A percentile compares a stretch with the other conserved stretches of the same genome.
These are phyloP conservation scores for Thuidium tamariscinum DNA, from an alignment of 225 moss, liverwort and hornwort genomes.

Conservation along the genomic window DNA sequence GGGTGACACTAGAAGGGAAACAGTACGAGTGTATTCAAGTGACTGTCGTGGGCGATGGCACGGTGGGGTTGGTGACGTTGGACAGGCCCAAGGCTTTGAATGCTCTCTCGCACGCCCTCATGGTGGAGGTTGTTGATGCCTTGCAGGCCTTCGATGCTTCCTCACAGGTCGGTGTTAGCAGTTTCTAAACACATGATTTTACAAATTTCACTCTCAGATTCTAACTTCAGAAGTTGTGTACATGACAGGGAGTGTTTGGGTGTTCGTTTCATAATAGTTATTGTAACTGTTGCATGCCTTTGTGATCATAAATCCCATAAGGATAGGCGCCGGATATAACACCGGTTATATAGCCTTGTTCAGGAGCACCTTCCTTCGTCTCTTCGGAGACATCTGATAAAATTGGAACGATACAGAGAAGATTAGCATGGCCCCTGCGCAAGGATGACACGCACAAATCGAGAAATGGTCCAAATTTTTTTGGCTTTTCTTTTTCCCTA, in stretches of 20 bases:
- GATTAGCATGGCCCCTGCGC: conserved; percentile 86
- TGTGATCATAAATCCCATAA: neutral
- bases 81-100: conserved; percentile 75
- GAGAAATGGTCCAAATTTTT: conserved; percentile 64
- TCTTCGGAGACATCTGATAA: conserved; percentile 69
- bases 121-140: conserved; percentile 81
- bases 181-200: neutral
- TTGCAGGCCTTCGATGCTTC: conserved; percentile 52
- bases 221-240: neutral
- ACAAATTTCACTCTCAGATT: neutral
- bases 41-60: conserved; percentile 41
- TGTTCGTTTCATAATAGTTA: neutral
- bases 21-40: conserved; percentile 51
- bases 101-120: conserved; percentile 66
- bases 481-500: neutral
- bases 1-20: conserved; percentile 19
- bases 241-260: neutral
- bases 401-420: conserved; percentile 89
- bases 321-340: neutral
- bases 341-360: neutral
- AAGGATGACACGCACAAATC: conserved; percentile 80
- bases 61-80: conserved; percentile 62
- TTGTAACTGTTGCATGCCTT: neutral
- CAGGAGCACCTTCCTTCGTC: neutral
- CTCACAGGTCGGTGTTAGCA: conserved; percentile 19